phyloP scores from a whole-genome alignment of 2,329 filamentous ascomycete species.

The Macrophomina pseudophaseolina region DNA sequence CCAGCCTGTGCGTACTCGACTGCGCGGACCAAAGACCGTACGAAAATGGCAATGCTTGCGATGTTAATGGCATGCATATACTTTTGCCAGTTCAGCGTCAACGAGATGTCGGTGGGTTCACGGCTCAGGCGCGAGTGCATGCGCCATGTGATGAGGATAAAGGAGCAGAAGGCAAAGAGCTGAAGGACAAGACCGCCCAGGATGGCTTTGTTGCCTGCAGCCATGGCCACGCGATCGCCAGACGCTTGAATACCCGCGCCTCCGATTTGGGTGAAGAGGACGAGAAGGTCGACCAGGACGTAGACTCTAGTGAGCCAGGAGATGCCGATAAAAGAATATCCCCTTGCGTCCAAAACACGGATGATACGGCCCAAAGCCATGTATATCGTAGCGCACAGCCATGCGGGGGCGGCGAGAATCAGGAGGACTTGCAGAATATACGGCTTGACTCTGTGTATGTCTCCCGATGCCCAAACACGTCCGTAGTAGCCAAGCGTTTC shows the following conservation, averaged over 20 bases:
- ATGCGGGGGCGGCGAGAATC: slow-evolving; percentile 52
- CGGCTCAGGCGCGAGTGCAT: slow-evolving; percentile 35
- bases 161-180: slow-evolving; percentile 57
- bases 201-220: slow-evolving; percentile 42
- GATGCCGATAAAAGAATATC: slow-evolving; percentile 40
- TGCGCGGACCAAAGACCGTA: slow-evolving; percentile 54
- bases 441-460: slow-evolving; percentile 33
- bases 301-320: slow-evolving; percentile 49
- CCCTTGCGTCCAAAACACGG: slow-evolving; percentile 40
- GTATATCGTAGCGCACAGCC: slow-evolving; percentile 54
- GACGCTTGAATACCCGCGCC: background rate
- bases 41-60: slow-evolving; percentile 53
- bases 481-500: slow-evolving; percentile 58
- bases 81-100: slow-evolving; percentile 32
- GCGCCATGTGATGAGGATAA: slow-evolving; percentile 45
- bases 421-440: slow-evolving; percentile 53
- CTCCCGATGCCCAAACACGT: slow-evolving; percentile 49
- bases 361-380: slow-evolving; percentile 51
- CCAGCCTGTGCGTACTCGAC: slow-evolving; percentile 54
- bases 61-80: slow-evolving; percentile 52
- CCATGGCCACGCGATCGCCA: background rate
- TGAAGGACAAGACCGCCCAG: slow-evolving; percentile 57
- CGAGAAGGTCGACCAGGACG: slow-evolving; percentile 48
- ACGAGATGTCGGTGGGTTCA: slow-evolving; percentile 28
- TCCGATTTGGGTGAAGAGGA: slow-evolving; percentile 46